These are phyloP conservation scores for Penicillium daleae DNA, from an alignment of 495 filamentous ascomycete species.

Conservation along the genomic window DNA sequence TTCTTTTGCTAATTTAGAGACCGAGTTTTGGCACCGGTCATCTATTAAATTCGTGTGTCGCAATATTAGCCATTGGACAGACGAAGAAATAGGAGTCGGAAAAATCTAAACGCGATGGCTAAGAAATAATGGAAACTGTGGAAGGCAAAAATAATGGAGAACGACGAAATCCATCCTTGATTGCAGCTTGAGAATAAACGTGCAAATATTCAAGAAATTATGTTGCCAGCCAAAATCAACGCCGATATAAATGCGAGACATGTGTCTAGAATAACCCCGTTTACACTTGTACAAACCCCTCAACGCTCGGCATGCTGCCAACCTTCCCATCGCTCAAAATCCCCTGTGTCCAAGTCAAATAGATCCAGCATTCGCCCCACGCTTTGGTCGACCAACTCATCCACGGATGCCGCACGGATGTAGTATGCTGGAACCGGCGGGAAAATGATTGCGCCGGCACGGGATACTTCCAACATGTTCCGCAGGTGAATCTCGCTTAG, in stretches of 20 bases:
- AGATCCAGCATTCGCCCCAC: conserved; percentile 50
- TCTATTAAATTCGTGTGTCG: neutral
- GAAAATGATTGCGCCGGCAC: conserved; percentile 44
- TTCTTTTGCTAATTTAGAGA: neutral
- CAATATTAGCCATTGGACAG: no score
- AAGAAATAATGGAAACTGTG: no score
- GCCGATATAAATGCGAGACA: conserved; percentile 3
- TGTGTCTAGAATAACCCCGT: no score
- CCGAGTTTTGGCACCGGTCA: neutral
- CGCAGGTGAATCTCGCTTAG: conserved; percentile 50
- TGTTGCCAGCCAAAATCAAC: neutral
- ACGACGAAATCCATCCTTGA: no score
- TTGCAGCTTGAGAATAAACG: neutral
- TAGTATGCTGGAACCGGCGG: conserved; percentile 51
- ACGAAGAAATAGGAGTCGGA: neutral
- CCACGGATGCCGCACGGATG: conserved; percentile 35
- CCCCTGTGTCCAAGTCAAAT: conserved; percentile 48
- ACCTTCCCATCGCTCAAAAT: conserved; percentile 47
- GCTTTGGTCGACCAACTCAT: conserved; percentile 48
- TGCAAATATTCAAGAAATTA: neutral
- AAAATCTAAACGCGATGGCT: neutral
- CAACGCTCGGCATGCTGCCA: conserved; percentile 31
- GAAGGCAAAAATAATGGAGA: no score
- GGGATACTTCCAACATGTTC: conserved; percentile 48
- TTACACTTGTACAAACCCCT: neutral